Evolutionary conservation across 2,329 filamentous ascomycete genomes (phyloP), one percentile per base, ranked within the genome.

Genomic region (Diaporthe nobilis): DNA sequence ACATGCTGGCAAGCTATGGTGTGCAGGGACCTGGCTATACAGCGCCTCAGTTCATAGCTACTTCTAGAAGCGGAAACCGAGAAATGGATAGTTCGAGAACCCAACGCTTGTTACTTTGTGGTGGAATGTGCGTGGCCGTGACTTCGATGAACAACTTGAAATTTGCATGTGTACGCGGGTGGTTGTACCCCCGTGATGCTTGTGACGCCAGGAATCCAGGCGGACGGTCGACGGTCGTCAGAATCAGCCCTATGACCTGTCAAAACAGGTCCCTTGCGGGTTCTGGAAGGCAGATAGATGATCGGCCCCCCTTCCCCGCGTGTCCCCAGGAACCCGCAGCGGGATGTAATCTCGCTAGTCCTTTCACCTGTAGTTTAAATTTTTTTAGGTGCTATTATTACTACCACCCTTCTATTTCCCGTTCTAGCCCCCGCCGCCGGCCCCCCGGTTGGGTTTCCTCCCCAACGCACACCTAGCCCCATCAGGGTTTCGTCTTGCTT

Each of bases 201-300:
- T 8, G 34, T 68, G 65, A 39, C 31, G 39, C 25, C 61, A 6
- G 31, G 25, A 7, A 67, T n/a, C 63, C 20, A 37, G 28, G 22
- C 57, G 4, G 34, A 6, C n/a, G 15, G 12, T 25, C 37, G 13
- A 12, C 7, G 5, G 12, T 25, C 37, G 7, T 9, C 13, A n/a
- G 3, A 13, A 17, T 61, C 71, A 73, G 71, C 71, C 71, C 71
- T 73, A 73, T 61, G 71, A 70, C 65, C 65, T 70, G 65, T 70
- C 65, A 70, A 55, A 55, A 55, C 34, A 25, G 63, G 49, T 22
- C 49, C 65, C 49, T 42, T 70, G 47, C 34, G 12, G 15, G 25
- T 17, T 37, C 2, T 13, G 63, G 63, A 51, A 65, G 37, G 13
- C 28, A 25, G 58, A 47, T 31, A 44, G 60, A 42, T 65, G 31